Base-by-base conservation (phyloP, 2,329 filamentous ascomycete genomes). In the Calonectria pauciramosa region DNA sequence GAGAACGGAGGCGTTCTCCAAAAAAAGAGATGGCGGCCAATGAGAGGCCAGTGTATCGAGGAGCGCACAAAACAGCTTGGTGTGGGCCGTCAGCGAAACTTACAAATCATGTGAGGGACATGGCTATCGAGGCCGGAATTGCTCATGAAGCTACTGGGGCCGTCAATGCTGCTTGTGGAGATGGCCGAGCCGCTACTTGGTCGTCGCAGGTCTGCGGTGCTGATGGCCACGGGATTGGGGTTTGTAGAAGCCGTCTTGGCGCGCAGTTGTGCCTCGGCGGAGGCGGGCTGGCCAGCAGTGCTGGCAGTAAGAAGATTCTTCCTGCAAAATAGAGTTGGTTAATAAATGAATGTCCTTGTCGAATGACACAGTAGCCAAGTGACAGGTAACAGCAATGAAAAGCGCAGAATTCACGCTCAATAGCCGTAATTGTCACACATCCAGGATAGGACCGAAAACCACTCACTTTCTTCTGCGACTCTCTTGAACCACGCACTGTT, bases 401-500 rank as follows among this genome's bases (percentile, higher is more conserved):
- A 66, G 63, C 38, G 63, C 60, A 49, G 16, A 59, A 28, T 68
- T 63, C 44, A 47, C 34, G 51, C 52, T n/a, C 56, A 71, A 69
- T 51, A 26, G 23, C 70, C 65, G 51, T 36, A 52, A 68, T 49
- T 66, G 38, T 34, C n/a, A 38, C 74, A 70, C 68, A 68, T 73
- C 34, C 44, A 72, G 30, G 69, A 60, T 51, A 76, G 68, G 68
- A n/a, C 67, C 64, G 13, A 34, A 73, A 66, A 68, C 71, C 56
- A 92, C 93, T 91, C 86, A 96, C 94, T 95, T 95, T 90, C 95
- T 93, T 81, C 96, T 92, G 80, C 95, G 95, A 87, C 94, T 96
- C 85, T 97, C 93, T 78, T 93, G 93, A 30, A 95, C 92, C 70
- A 93, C 88, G 85, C 94, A 96, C 83, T 86, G 80, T 41, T 73